These are phyloP conservation scores for Penicillium egyptiacum DNA, from an alignment of 495 filamentous ascomycete species.

Conservation along the genomic window DNA sequence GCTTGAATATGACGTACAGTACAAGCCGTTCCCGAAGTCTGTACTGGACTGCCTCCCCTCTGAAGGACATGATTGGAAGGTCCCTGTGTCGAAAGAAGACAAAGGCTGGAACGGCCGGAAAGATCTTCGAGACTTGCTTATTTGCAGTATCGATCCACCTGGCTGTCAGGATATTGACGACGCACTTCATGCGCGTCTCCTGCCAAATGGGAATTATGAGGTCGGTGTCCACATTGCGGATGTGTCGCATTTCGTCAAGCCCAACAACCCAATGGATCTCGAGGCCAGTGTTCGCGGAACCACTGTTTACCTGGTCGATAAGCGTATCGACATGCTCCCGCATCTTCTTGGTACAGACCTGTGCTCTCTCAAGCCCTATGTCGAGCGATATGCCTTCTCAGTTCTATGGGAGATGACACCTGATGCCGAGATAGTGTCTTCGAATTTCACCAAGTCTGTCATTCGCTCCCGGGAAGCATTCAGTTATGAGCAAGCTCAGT, in stretches of 20 bases:
- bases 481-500: slow-evolving; percentile 93
- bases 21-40: slow-evolving; percentile 92
- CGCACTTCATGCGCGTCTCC: slow-evolving; percentile 78
- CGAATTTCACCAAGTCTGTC: slow-evolving; percentile 91
- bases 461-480: slow-evolving; percentile 98
- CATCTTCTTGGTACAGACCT: slow-evolving; percentile 93
- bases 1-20: slow-evolving; percentile 95
- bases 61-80: slow-evolving; percentile 93
- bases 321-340: slow-evolving; percentile 98
- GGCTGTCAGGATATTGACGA: slow-evolving; percentile 99
- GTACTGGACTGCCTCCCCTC: slow-evolving; percentile 89
- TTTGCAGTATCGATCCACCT: slow-evolving; percentile 96
- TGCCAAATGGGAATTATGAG: slow-evolving; percentile 93
- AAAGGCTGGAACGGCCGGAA: slow-evolving; percentile 80
- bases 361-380: slow-evolving; percentile 95
- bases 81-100: slow-evolving; percentile 72
- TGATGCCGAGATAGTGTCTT: slow-evolving; percentile 78
- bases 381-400: slow-evolving; percentile 96
- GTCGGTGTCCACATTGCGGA: slow-evolving; percentile 99
- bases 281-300: slow-evolving; percentile 93
- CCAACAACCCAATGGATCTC: slow-evolving; percentile 93
- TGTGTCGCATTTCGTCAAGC: slow-evolving; percentile 97
- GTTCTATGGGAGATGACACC: slow-evolving; percentile 89
- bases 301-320: slow-evolving; percentile 96
- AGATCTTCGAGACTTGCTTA: slow-evolving; percentile 80